Conservation (phyloP, 257 asterid genomes). For the Lithospermum erythrorhizon region DNA sequence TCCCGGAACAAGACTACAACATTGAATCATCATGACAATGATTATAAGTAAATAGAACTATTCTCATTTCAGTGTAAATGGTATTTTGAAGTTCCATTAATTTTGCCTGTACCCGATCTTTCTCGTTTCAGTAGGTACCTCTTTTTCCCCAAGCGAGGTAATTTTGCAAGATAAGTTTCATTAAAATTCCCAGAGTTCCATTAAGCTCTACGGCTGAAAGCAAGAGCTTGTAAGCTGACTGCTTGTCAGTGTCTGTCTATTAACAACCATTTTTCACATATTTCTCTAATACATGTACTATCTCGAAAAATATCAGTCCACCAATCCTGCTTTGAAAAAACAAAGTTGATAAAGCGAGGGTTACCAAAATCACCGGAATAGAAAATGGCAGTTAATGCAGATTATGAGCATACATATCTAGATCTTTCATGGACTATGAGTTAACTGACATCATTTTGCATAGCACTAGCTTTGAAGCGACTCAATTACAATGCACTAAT, state of each 20-base stretch:
- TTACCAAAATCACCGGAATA: neutral
- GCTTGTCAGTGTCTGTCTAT: constrained; percentile 75
- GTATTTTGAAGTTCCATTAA: neutral
- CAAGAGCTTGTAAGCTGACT: constrained; percentile 69
- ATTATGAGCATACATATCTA: neutral
- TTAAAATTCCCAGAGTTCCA: constrained; percentile 81
- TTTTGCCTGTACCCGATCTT: constrained; percentile 95
- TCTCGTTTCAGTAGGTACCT: constrained; percentile 78
- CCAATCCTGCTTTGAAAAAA: constrained; percentile 76
- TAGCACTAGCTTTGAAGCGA: neutral
- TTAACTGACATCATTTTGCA: too few species aligned
- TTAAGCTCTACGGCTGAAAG: constrained; percentile 86
- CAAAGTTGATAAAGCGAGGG: constrained; percentile 2
- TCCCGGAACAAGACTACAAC: too few species aligned
- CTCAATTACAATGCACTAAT: constrained; percentile 1
- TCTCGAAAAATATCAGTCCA: constrained; percentile 80
- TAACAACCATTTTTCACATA: constrained; percentile 91
- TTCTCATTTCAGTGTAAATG: neutral
- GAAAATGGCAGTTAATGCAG: neutral
- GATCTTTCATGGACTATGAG: neutral
- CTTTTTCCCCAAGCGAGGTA: constrained; percentile 57
- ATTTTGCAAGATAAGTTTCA: constrained; percentile 73
- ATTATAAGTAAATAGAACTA: neutral
- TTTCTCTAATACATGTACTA: constrained; percentile 54
- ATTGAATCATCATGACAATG: neutral